A percentile compares a stretch with the other conserved stretches of the same genome.
These are phyloP conservation scores for Solanum phureja DNA, from an alignment of 257 asterid genomes.

Conservation along the genomic window DNA sequence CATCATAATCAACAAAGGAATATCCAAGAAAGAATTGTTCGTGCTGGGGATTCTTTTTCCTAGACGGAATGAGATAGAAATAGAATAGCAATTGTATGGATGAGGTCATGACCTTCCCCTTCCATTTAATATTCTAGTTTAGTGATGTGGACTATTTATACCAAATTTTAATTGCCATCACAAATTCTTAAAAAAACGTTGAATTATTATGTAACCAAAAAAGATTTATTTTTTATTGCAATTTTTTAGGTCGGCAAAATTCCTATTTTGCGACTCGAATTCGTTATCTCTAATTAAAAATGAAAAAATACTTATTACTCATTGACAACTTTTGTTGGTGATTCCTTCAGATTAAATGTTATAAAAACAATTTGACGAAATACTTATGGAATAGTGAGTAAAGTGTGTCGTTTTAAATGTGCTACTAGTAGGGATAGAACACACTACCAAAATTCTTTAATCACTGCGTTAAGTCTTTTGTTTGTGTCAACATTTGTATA, in stretches of 20 bases:
- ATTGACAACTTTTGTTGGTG: rapidly evolving
- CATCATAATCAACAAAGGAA: background rate
- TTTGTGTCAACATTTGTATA: background rate
- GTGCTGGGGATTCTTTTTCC: background rate
- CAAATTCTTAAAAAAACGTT: background rate
- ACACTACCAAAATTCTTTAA: background rate
- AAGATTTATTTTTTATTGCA: no score
- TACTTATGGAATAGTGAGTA: no score
- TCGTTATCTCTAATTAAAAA: no score
- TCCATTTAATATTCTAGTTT: background rate
- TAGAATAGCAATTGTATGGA: background rate
- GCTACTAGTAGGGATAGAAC: background rate
- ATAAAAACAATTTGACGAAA: no score
- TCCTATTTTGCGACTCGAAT: background rate
- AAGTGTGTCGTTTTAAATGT: no score
- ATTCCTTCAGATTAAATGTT: no score
- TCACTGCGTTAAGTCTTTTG: background rate
- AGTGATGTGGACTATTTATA: background rate
- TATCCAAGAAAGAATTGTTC: background rate
- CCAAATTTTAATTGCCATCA: background rate
- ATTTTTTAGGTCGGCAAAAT: no score
- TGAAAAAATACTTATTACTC: no score
- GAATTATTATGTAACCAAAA: background rate
- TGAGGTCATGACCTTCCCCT: background rate
- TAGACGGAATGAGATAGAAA: background rate